These are phyloP conservation scores for Phytophthora sansomeana DNA, from an alignment of 352 stramenopile species.

Conservation along the genomic window DNA sequence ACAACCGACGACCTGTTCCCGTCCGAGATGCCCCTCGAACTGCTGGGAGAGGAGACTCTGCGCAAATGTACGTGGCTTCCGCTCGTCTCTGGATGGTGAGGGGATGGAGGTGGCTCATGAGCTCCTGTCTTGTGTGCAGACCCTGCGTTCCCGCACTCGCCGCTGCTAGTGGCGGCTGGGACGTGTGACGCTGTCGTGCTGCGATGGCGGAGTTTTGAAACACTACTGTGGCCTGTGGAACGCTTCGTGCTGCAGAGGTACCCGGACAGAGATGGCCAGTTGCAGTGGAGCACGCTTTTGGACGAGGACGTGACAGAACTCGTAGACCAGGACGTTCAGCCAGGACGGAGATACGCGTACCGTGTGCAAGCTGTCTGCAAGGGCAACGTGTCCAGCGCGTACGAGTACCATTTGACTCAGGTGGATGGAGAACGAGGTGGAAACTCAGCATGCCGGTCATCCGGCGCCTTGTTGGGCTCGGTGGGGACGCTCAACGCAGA, in stretches of 20 bases:
- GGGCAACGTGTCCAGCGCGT: conserved; percentile 50
- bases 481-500: conserved; percentile 40
- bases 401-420: conserved; percentile 50
- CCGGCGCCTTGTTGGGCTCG: conserved; percentile 25
- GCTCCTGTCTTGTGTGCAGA: conserved; percentile 22
- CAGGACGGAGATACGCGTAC: conserved; percentile 53
- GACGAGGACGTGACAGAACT: conserved; percentile 46
- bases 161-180: conserved; percentile 50
- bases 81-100: not conserved
- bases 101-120: not conserved
- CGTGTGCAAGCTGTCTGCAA: conserved; percentile 47
- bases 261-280: conserved; percentile 35
- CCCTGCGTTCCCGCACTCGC: conserved; percentile 51
- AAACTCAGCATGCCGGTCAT: conserved; percentile 14
- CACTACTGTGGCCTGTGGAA: conserved; percentile 50
- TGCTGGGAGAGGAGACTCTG: conserved; percentile 31
- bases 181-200: conserved; percentile 53
- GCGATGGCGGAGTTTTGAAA: conserved; percentile 57
- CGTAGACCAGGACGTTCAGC: conserved; percentile 39
- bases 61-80: conserved; percentile 33
- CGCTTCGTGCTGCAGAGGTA: conserved; percentile 59
- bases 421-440: conserved; percentile 13
- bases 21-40: conserved; percentile 35
- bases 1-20: conserved; percentile 28
- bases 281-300: conserved; percentile 53